Evolutionary conservation across 2,329 filamentous ascomycete genomes (phyloP), one percentile per base, ranked within the genome.

Genomic region (Ceratocystis alfenasii): DNA sequence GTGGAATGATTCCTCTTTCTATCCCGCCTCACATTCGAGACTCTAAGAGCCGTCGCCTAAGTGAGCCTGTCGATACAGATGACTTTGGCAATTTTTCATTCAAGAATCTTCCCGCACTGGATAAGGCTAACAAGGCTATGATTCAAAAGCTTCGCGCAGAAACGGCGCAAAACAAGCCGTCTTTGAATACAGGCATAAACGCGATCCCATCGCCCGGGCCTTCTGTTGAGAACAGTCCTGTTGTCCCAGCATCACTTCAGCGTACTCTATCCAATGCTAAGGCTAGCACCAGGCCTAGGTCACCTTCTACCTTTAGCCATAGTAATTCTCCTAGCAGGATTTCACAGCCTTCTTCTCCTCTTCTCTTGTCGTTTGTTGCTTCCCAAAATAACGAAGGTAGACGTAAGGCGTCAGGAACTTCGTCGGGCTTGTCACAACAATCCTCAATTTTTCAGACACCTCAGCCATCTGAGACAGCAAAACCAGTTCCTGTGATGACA

Each of bases 41-140:
- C 75, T 83, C 88, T 64, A 90, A 95, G 72, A 92, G 85, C 70
- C 84, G 94, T 69, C 83, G 94, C 70, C 80, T 97, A 48, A 97
- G 93, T 74, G 94, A 99, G 75, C 94, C 94, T 1, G 86, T 93
- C 17, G 83, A 85, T 41, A 82, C 87, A 0, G 94, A 99, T 74
- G 95, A 99, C 73, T 99, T 99, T 78, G 94, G 94, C 41, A 91
- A 85, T 69, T 99, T 99, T 75, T 85, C 90, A 48, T 99, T 96
- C 80, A 99, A 99, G 78, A 99, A 99, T 71, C 78, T 99, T 62
- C 92, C 93, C 0, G 93, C 97, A 22, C 80, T 99, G 20, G 94
- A 97, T 72, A 97, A 96, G 75, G 94, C 94, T 65, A 99, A 99
- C 76, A 99, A 99, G 74, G 94, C 99, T 72, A 91, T 97, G 36